A percentile compares a stretch with the other conserved stretches of the same genome.
phyloP scores from a whole-genome alignment of 139 green algal species.

The Raphidocelis subcapitata region DNA sequence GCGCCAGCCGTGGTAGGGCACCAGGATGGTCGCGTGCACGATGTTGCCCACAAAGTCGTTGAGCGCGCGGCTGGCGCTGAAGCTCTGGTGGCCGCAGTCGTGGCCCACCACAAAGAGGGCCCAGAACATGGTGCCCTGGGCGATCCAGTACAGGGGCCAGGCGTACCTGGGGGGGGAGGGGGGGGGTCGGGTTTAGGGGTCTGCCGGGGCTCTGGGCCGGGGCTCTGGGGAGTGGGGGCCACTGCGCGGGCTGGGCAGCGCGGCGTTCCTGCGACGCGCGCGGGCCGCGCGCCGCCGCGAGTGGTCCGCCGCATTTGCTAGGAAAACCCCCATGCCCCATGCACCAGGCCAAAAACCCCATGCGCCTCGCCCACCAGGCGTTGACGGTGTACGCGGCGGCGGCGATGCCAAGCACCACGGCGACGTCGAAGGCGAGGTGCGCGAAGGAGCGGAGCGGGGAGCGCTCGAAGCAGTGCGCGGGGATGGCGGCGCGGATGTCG shows the following conservation, averaged over 20 bases:
- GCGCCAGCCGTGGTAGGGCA: conserved; percentile 96
- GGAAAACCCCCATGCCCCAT: too few species aligned
- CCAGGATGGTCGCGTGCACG: conserved; percentile 89
- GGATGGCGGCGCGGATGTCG: conserved; percentile 82
- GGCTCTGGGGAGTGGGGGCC: too few species aligned
- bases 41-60: conserved; percentile 70
- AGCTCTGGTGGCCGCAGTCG: conserved; percentile 94
- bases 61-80: conserved; percentile 37
- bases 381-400: conserved; percentile 59
- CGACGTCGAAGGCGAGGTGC: conserved; percentile 79
- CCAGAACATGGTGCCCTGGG: conserved; percentile 98
- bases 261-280: too few species aligned
- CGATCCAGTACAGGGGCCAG: conserved; percentile 95
- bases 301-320: too few species aligned
- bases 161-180: conserved; percentile 17
- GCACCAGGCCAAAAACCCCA: too few species aligned
- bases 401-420: conserved; percentile 78
- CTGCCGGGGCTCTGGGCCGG: too few species aligned
- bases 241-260: too few species aligned
- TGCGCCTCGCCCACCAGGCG: conserved; percentile 43
- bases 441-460: conserved; percentile 65
- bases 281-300: too few species aligned
- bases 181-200: too few species aligned
- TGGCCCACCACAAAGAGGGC: conserved; percentile 94
- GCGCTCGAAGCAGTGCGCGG: conserved; percentile 78